phyloP scores from a whole-genome alignment of 2,329 filamentous ascomycete genomes.

The Dothistroma septosporum region DNA sequence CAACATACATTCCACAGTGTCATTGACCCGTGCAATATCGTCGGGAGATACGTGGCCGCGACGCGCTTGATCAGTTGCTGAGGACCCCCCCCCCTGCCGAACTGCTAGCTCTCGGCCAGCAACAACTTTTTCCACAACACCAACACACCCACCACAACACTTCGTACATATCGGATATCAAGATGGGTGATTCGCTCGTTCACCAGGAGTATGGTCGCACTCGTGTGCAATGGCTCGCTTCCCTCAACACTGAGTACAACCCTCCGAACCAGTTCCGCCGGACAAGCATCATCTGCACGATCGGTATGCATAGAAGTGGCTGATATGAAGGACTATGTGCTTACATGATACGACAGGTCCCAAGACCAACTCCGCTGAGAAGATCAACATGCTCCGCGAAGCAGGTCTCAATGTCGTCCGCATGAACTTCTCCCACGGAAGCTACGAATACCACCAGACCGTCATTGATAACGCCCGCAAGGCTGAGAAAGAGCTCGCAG shows the following conservation, averaged over 20 bases:
- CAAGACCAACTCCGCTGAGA: constrained; percentile 97
- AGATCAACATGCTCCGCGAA: constrained; percentile 85
- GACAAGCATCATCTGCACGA: constrained; percentile 98
- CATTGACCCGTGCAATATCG: background rate
- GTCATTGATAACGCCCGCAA: constrained; percentile 94
- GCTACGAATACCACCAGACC: constrained; percentile 94
- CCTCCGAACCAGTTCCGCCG: constrained; percentile 88
- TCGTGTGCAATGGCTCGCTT: constrained; percentile 65
- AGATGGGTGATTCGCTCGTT: constrained; percentile 72
- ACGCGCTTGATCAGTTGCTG: background rate
- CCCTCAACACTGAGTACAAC: constrained; percentile 83
- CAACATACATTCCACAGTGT: background rate
- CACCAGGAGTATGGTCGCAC: constrained; percentile 73
- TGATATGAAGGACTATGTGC: background rate
- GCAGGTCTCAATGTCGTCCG: constrained; percentile 95
- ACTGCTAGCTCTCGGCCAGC: background rate
- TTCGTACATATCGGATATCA: constrained; percentile 16
- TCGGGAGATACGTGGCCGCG: background rate
- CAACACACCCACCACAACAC: constrained; percentile 1
- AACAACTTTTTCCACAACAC: constrained; percentile 1
- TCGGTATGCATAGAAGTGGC: constrained; percentile 54
- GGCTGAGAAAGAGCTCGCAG: constrained; percentile 71
- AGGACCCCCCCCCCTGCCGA: background rate
- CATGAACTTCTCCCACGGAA: constrained; percentile 98
- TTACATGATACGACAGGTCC: constrained; percentile 52